These are phyloP conservation scores for Ceratocystis alfenasii DNA, from an alignment of 2,329 filamentous ascomycete genomes.

Conservation along the genomic window DNA sequence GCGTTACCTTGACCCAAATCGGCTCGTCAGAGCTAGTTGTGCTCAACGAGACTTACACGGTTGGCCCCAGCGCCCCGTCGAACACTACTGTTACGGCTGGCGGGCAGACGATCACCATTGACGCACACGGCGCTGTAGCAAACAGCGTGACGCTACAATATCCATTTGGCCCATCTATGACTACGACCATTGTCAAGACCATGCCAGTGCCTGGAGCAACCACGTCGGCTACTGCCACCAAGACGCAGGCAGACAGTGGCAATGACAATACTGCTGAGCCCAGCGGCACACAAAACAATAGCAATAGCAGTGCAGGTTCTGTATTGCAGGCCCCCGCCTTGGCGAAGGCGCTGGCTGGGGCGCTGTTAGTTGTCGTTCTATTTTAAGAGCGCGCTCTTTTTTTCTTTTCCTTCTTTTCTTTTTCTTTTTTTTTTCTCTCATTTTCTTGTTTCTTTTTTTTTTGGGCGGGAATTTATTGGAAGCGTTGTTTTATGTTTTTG, in stretches of 20 bases:
- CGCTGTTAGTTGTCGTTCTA: conserved; percentile 5
- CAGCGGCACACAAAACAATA: conserved; percentile 1
- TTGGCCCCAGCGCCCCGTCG: conserved; percentile 35
- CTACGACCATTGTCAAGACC: conserved; percentile 27
- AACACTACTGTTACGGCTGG: conserved; percentile 34
- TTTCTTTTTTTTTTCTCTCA: neutral
- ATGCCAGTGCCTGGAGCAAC: conserved; percentile 29
- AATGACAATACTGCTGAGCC: conserved; percentile 24
- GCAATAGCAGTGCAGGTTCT: neutral
- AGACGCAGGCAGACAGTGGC: conserved; percentile 19
- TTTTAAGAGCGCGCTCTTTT: neutral
- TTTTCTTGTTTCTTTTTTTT: neutral
- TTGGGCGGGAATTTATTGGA: neutral
- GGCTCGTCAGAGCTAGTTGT: conserved; percentile 40
- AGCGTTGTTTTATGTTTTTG: conserved; percentile 7
- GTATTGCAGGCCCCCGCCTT: neutral
- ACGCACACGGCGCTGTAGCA: conserved; percentile 38
- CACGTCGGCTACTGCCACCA: neutral
- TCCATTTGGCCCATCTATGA: conserved; percentile 36
- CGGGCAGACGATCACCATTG: conserved; percentile 41
- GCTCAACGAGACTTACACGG: conserved; percentile 38
- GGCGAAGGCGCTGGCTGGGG: neutral
- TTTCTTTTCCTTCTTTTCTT: neutral
- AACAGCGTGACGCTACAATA: conserved; percentile 36
- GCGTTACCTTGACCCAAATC: conserved; percentile 41